Evolutionary conservation across 2,329 filamentous ascomycete species (phyloP), one percentile per base, ranked within the genome.

Genomic region (Aotearoamyces nothofagi): DNA sequence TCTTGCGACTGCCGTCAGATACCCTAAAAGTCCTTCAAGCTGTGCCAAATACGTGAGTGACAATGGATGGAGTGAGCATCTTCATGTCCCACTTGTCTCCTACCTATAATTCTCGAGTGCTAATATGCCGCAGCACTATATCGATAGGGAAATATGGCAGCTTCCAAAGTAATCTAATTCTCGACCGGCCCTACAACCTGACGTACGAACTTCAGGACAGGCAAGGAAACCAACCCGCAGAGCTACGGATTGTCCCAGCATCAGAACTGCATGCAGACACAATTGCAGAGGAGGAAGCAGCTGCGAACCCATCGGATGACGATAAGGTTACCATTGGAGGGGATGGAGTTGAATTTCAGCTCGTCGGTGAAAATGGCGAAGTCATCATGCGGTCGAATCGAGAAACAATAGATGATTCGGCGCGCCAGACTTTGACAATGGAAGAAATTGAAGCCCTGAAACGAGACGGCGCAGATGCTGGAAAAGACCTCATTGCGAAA

Each of bases 141-240:
- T 83, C 81, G 2, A 63, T 96, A 17, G 84, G 84, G 32, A 96
- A 94, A 68, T 92, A 90, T 51, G 90, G 90, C 39, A 72, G 73
- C 2, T 94, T 98, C 49, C 78, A 82, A 10, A 74, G 81, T 29
- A 94, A 96, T 49, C 68, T 90, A 17, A 71, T 98, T 25, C 69
- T 98, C 37, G 78, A 83, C n/a, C 76, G 90, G 5, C 90, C 90
- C 0, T 93, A 82, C 50, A 72, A 93, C 57, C 61, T 92, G 35
- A 96, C 86, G 1, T 98, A 83, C 55, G 87, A 96, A 52, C 64
- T 96, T 2, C 67, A 78, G 38, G 83, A 93, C 43, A 71, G 68
- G 45, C 54, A 61, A 15, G 63, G 74, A 4, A 66, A 66, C 35
- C 71, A 78, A 39, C 60, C 59, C 37, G 69, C 72, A 26, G 63